Base-by-base conservation (phyloP, 768 basidiomycete species). In the Sarcodon aspratus region DNA sequence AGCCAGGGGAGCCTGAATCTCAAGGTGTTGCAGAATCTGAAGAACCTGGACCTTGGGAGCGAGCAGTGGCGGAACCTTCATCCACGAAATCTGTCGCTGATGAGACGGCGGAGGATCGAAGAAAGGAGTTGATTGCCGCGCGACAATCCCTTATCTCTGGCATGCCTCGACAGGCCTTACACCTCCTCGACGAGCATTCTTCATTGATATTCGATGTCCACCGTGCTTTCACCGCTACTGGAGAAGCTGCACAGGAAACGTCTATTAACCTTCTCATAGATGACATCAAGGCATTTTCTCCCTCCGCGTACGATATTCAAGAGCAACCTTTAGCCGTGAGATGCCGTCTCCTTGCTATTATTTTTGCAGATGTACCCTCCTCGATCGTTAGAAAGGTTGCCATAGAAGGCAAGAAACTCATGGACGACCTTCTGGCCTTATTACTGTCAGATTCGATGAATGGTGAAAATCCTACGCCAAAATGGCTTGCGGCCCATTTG, bases 181-280 rank as follows among this genome's bases (percentile, higher is more conserved):
- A 70, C 9, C 74, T 99, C 32, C 81, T 95, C 43, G 93, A 96
- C 59, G 80, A 87, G 53, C 85, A 93, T 57, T 80, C 86, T 3
- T 82, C 85, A 7, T 76, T 98, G 48, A 79, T 96, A 37, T 96
- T 94, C 59, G 92, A 96, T 60, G 74, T 96, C 35, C 80, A 85
- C 54, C 74, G 74, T 21, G 86, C 88, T 17, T 93, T 96, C 63
- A 74, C 86, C 49, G 80, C 82, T 27, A 69, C 76, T 9, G 69
- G 69, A 47, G 75, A 71, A 44, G 66, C 71, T 38, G 75, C 82
- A 56, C 79, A 82, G 52, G 70, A 75, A 21, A 69, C 80, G 54
- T 82, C 85, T 7, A 72, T 94, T 45, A 74, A 75, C 38, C 73
- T 79, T 48, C 74, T 97, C 47, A 70, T 93, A 50, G 82, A 86